Evolutionary conservation across 257 asterid genomes (phyloP), one percentile per base, ranked within the genome.

Genomic region (Perilla frutescens): DNA sequence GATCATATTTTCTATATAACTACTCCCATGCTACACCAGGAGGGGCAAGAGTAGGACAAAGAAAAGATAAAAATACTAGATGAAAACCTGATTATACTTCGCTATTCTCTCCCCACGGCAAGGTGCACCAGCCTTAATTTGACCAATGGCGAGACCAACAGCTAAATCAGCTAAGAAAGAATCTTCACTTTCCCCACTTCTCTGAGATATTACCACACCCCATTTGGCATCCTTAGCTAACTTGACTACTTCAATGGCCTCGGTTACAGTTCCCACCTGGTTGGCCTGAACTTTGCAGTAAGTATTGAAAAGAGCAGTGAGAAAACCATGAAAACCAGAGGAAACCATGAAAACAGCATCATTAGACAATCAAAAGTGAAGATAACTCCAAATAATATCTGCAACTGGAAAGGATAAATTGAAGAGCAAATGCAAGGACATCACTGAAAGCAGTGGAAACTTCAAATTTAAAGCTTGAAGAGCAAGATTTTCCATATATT

Each of bases 31-130:
- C 64, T 69, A 44, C 32, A 40, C 47, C 8, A 13, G 11, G 51
- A 1, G 47, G 12, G 36, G 48, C n/a, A 7, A 64, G 70, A 3
- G 26, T 6, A 31, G 71, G 15, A 12, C 0, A 13, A 55, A 26
- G 14, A 10, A 15, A 40, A 8, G 20, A 34, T 31, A 65, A 53
- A 37, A 29, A 39, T 34, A 51, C 26, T 75, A 78, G 70, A 62
- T 72, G 57, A 36, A 31, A 60, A 94, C 99, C 98, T 92, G 99
- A 84, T 95, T 95, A 87, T 95, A 92, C 89, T 95, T 92, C 0
- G 96, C 91, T 76, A 95, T 84, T 77, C 99, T 88, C 85, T 95
- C 99, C 64, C 99, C 99, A 73, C 97, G 92, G 84, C 97, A 89
- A 76, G 99, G 98, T 15, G 96, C 98, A 60, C 99, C 99, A 32